phyloP scores from a whole-genome alignment of 768 basidiomycete genomes.

The Termitomyces sp. region DNA sequence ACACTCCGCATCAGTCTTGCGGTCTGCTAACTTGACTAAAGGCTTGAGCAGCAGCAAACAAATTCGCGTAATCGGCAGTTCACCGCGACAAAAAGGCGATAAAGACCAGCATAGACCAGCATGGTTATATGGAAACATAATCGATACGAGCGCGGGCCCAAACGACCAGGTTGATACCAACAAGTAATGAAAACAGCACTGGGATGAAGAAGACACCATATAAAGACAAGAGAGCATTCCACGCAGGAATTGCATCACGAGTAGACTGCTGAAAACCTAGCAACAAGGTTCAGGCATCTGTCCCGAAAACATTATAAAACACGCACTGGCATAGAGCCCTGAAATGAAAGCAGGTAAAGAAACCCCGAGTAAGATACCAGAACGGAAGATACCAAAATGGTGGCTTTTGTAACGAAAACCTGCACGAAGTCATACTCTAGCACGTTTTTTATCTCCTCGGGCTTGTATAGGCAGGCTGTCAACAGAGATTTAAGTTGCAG shows the following conservation, averaged over 20 bases:
- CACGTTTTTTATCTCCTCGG: conserved; percentile 76
- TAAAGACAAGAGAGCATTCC: conserved; percentile 70
- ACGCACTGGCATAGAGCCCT: conserved; percentile 58
- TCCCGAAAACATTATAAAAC: neutral
- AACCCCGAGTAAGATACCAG: conserved; percentile 68
- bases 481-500: neutral
- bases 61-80: no score
- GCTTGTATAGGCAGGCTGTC: conserved; percentile 23
- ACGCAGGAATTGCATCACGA: conserved; percentile 53
- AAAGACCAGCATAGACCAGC: no score
- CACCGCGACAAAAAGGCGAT: no score
- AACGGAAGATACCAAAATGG: conserved; percentile 68
- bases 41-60: no score
- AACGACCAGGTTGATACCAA: conserved; percentile 79
- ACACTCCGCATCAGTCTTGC: no score
- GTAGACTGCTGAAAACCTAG: conserved; percentile 54
- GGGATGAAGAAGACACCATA: conserved; percentile 77
- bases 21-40: no score
- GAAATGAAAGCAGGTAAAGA: conserved; percentile 62
- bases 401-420: conserved; percentile 47
- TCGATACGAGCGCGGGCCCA: conserved; percentile 81
- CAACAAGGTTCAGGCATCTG: neutral
- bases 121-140: conserved; percentile 73
- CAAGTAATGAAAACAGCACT: conserved; percentile 65
- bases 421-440: conserved; percentile 60